Base-by-base conservation (phyloP, 2,329 filamentous ascomycete genomes). In the Ilyonectria robusta region DNA sequence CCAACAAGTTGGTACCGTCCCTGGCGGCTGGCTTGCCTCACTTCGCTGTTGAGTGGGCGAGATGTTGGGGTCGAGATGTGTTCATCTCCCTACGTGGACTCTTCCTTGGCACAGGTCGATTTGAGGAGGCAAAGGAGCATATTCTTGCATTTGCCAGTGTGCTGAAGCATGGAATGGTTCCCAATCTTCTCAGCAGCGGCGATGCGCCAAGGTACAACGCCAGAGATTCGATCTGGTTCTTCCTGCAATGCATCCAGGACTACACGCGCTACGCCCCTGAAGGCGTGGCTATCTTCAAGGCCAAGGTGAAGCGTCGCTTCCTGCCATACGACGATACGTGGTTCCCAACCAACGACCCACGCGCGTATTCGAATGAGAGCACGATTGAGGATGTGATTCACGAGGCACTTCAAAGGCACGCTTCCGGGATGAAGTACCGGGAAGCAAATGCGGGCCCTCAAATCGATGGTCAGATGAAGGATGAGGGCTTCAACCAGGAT, bases 121-220 rank as follows among this genome's bases (percentile, higher is more conserved):
- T 93, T 75, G 89, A 88, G 2, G 95, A 98, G 78, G 96, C 96
- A 8, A 95, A 90, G 77, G 94, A 98, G 79, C 97, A 99, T 77
- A 97, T 99, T 65, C 85, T 94, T 67, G 95, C 95, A 9, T 99
- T 99, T 82, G 95, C 93, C 2, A 97, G 94, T 78, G 95, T 99
- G 11, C 84, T 99, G 72, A 99, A 99, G 85, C 96, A 99, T 75
- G 96, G 96, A 57, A 97, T 98, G 94, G 95, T 99, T 64, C 96
- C 96, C 15, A 99, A 99, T 76, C 86, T 99, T 21, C 86, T 99
- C 15, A 92, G 94, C 71, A 94, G 93, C 66, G 95, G 96, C 7
- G 93, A 92, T 67, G 87, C 91, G 17, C 96, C 96, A 3, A 89
- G 96, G 29, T 99, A 98, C 84, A 99, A 99, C 80, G 95, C 96